Evolutionary conservation across 1,284 basidiomycete species (phyloP).

Genomic region (Leccinum solheimii): DNA sequence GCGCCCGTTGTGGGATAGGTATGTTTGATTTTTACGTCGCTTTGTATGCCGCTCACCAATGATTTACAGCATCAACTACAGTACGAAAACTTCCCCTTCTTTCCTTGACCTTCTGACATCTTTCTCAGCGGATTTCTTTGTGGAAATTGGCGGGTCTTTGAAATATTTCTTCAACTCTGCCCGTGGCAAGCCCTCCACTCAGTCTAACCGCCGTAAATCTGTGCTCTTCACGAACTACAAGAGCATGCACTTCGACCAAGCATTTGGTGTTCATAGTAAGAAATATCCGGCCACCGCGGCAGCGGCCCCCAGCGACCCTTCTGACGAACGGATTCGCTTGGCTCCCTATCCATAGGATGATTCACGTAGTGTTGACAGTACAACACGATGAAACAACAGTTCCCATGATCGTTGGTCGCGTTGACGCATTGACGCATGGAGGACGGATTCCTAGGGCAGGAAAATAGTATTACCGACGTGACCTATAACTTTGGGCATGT

Average conservation of each 20-base stretch:
- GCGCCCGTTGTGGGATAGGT: constrained; percentile 75
- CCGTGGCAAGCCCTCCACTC: constrained; percentile 48
- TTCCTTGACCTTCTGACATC: constrained; percentile 6
- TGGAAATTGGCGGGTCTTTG: constrained; percentile 64
- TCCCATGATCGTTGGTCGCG: background rate
- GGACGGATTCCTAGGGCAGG: background rate
- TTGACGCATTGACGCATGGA: background rate
- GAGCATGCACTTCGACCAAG: constrained; percentile 46
- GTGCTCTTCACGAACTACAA: constrained; percentile 33
- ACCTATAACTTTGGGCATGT: background rate
- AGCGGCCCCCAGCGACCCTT: constrained; percentile 9
- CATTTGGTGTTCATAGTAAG: constrained; percentile 46
- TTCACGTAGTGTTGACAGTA: constrained; percentile 5
- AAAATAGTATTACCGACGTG: background rate
- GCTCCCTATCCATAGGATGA: constrained; percentile 42
- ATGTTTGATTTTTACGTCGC: constrained; percentile 16
- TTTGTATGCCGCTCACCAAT: constrained; percentile 8
- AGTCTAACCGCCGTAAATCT: constrained; percentile 34
- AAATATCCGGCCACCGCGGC: constrained; percentile 16
- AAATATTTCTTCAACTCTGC: constrained; percentile 58
- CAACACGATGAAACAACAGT: constrained; percentile 5
- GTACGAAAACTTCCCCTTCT: constrained; percentile 38
- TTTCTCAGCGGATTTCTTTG: constrained; percentile 57
- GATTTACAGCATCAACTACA: constrained; percentile 63
- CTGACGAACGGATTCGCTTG: constrained; percentile 47